Conservation (phyloP, 257 asterid genomes). For the Agastache rugosa region DNA sequence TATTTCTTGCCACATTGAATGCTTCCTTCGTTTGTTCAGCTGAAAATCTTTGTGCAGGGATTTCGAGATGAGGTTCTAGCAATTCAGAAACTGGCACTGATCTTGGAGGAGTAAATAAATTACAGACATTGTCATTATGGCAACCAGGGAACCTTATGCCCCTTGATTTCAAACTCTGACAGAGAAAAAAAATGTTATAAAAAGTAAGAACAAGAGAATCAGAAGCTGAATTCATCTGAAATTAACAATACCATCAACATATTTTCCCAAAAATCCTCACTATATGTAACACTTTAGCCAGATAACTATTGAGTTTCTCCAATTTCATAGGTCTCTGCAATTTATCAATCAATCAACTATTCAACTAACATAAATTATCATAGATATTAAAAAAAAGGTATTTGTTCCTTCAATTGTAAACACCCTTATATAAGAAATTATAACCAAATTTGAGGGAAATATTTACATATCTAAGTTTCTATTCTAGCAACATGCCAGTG, state of each 20-base stretch:
- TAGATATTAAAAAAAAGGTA: constrained; percentile 2
- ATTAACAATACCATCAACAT: constrained; percentile 1
- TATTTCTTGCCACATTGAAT: constrained; percentile 93
- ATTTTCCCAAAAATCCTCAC: neutral
- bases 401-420: neutral
- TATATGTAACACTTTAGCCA: constrained; percentile 7
- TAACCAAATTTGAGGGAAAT: neutral
- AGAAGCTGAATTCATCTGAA: constrained; percentile 25
- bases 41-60: constrained; percentile 65
- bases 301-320: neutral
- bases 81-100: constrained; percentile 63
- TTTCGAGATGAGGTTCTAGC: constrained; percentile 56
- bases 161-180: constrained; percentile 80
- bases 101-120: constrained; percentile 84
- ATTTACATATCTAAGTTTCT: neutral
- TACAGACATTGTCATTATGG: constrained; percentile 75
- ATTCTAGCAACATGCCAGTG: constrained; percentile 7
- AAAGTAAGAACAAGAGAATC: constrained; percentile 12
- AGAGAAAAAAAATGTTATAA: constrained; percentile 24
- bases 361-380: constrained; percentile 9
- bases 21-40: constrained; percentile 88
- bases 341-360: constrained; percentile 11
- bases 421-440: neutral
- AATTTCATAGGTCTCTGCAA: constrained; percentile 6
- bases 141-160: constrained; percentile 90